Evolutionary conservation across 768 basidiomycete genomes (phyloP).

Genomic region (Lentinula lateritia): DNA sequence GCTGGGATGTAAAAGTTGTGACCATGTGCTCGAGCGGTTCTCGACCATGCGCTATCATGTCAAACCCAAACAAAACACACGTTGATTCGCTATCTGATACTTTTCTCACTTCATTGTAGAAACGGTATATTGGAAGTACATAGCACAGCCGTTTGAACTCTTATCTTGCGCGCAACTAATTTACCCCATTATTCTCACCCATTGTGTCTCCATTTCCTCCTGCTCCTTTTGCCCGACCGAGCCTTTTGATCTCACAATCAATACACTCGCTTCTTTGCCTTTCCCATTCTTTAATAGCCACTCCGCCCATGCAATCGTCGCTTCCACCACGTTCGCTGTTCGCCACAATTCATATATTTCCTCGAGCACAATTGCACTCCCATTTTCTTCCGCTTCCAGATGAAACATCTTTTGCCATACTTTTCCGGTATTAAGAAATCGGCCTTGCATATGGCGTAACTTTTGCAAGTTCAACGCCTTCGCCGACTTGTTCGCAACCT

Average conservation of each 20-base stretch:
- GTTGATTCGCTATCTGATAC: background rate
- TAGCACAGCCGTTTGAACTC: background rate
- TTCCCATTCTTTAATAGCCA: conserved; percentile 27
- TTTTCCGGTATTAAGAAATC: conserved; percentile 35
- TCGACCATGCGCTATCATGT: conserved; percentile 2
- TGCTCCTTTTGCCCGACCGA: conserved; percentile 22
- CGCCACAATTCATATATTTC: conserved; percentile 41
- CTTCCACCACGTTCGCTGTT: conserved; percentile 26
- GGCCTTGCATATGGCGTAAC: conserved; percentile 34
- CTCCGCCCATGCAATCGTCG: conserved; percentile 37
- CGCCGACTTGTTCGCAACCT: conserved; percentile 14
- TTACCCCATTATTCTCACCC: conserved; percentile 15
- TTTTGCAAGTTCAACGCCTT: conserved; percentile 15
- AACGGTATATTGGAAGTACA: too few species aligned
- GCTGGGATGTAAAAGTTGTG: conserved; percentile 8
- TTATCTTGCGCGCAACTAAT: background rate
- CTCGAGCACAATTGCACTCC: conserved; percentile 22
- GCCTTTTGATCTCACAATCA: conserved; percentile 27
- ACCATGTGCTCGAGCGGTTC: conserved; percentile 5
- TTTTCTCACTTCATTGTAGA: conserved; percentile 1
- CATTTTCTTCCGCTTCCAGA: conserved; percentile 17
- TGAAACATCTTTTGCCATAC: conserved; percentile 42
- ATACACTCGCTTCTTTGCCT: conserved; percentile 33
- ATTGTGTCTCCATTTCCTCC: conserved; percentile 28
- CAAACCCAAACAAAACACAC: background rate